Conservation (phyloP, 148 eudicot genomes). For the Vaccinium myrtillus region DNA sequence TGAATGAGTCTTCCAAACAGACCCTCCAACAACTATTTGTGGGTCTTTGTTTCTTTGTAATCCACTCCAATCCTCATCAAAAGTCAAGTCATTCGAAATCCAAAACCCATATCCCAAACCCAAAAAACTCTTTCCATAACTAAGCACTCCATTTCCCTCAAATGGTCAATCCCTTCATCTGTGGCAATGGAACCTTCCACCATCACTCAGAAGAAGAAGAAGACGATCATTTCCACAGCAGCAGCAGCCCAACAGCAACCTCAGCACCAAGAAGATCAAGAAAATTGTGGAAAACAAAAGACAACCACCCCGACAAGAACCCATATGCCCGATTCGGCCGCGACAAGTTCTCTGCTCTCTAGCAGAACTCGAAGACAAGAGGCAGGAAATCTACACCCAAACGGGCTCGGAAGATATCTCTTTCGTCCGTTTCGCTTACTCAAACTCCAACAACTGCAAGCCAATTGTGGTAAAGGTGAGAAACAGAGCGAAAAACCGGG, state of each 20-base stretch:
- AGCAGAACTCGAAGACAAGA: conserved; percentile 54
- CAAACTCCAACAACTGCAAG: conserved; percentile 28
- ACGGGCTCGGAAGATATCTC: conserved; percentile 43
- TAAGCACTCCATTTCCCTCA: neutral
- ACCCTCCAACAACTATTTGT: neutral
- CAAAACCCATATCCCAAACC: neutral
- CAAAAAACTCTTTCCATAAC: neutral
- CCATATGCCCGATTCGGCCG: conserved; percentile 47
- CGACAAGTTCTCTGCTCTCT: conserved; percentile 51
- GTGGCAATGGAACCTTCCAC: conserved; percentile 26
- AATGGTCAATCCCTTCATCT: conserved; percentile 32
- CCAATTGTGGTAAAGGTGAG: conserved; percentile 42
- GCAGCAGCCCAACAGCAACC: conserved; percentile 3
- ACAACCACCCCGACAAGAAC: conserved; percentile 36
- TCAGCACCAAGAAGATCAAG: conserved; percentile 27
- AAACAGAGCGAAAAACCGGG: conserved; percentile 14
- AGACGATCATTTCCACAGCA: neutral
- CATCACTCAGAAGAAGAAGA: conserved; percentile 24
- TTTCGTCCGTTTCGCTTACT: conserved; percentile 38
- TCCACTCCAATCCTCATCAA: neutral
- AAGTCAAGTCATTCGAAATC: neutral
- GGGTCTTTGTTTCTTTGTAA: neutral
- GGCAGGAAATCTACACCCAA: conserved; percentile 48
- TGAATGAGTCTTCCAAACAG: neutral
- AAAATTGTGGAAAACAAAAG: conserved; percentile 19